Evolutionary conservation across 306 rosid genomes (phyloP).

Genomic region (Arachis hypogaea): DNA sequence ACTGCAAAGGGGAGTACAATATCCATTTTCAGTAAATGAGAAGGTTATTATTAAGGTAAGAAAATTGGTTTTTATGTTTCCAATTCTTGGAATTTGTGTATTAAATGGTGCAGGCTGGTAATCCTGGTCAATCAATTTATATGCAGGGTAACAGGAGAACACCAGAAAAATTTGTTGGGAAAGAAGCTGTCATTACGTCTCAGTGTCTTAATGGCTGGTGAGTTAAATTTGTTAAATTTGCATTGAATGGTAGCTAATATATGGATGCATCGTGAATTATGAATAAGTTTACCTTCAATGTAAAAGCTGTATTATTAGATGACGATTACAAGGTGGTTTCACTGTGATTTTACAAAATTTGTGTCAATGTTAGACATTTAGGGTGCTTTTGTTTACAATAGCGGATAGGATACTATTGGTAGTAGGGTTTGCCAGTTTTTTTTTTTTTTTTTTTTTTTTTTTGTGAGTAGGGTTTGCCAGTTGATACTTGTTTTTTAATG

Average conservation of each 20-base stretch:
- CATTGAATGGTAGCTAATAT: background rate
- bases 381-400: too few relatives aligned
- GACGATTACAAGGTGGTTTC: background rate
- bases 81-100: conserved; percentile 12
- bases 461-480: too few relatives aligned
- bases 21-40: conserved; percentile 94
- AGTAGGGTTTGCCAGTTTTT: too few relatives aligned
- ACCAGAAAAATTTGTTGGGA: conserved; percentile 97
- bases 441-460: too few relatives aligned
- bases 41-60: conserved; percentile 91
- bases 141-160: conserved; percentile 94
- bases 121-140: conserved; percentile 41
- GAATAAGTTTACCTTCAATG: conserved; percentile 15
- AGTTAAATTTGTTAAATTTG: conserved; percentile 48
- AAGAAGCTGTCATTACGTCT: conserved; percentile 96
- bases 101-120: conserved; percentile 21
- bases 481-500: too few relatives aligned
- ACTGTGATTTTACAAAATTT: background rate
- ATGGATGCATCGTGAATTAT: conserved; percentile 17
- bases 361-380: too few relatives aligned
- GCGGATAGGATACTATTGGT: too few relatives aligned
- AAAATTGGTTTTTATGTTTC: conserved; percentile 26
- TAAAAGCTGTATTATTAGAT: background rate
- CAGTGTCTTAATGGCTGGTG: conserved; percentile 99
- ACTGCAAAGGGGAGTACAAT: conserved; percentile 75